A percentile compares a stretch with the other conserved stretches of the same genome.
Evolutionary conservation across 768 basidiomycete genomes (phyloP).

Genomic region (Tulasnella sp.): DNA sequence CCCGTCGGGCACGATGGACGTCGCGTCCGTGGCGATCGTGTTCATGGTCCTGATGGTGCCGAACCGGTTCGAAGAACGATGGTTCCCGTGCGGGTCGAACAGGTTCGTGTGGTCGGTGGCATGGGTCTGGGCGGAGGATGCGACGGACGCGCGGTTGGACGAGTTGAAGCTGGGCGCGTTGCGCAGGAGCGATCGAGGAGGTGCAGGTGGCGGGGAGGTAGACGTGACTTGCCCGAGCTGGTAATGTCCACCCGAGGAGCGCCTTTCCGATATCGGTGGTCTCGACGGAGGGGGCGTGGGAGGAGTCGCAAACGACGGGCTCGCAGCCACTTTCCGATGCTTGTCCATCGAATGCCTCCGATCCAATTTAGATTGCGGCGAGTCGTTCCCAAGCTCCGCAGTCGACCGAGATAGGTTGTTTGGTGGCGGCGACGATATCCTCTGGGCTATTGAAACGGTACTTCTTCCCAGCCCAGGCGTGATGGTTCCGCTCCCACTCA

Average conservation of each 20-base stretch:
- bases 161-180: neutral
- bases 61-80: slow-evolving; percentile 48
- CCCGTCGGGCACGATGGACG: slow-evolving; percentile 45
- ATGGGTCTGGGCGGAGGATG: slow-evolving; percentile 33
- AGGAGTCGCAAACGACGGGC: neutral
- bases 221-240: slow-evolving; percentile 23
- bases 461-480: slow-evolving; percentile 9
- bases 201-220: slow-evolving; percentile 26
- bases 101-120: slow-evolving; percentile 41
- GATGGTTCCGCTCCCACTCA: slow-evolving; percentile 15
- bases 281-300: slow-evolving; percentile 21
- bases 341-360: slow-evolving; percentile 4
- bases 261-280: slow-evolving; percentile 22
- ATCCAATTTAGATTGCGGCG: neutral
- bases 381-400: neutral
- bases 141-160: slow-evolving; percentile 28
- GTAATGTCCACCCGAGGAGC: slow-evolving; percentile 7
- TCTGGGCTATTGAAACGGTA: neutral
- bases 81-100: slow-evolving; percentile 29
- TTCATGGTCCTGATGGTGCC: slow-evolving; percentile 77
- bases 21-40: slow-evolving; percentile 78
- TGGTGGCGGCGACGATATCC: neutral
- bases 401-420: neutral
- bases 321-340: neutral
- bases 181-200: slow-evolving; percentile 21